A percentile compares a stretch with the other conserved stretches of the same genome.
These are phyloP conservation scores for Jackrogersella multiformis DNA, from an alignment of 495 filamentous ascomycete genomes.

Conservation along the genomic window DNA sequence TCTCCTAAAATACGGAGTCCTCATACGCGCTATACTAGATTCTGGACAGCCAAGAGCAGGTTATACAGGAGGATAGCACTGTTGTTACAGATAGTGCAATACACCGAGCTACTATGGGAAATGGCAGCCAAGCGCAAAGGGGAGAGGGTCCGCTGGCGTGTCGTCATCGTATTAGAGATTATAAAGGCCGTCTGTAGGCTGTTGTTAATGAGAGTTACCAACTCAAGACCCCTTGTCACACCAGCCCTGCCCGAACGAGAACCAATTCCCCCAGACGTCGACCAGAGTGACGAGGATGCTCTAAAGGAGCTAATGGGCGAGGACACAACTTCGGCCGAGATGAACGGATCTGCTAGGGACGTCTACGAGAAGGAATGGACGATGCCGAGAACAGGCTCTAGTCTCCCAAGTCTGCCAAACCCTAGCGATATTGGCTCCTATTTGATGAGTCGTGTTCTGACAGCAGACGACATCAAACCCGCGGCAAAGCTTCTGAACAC, in stretches of 20 bases:
- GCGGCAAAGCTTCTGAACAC: constrained; percentile 81
- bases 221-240: constrained; percentile 81
- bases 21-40: constrained; percentile 89
- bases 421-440: constrained; percentile 83
- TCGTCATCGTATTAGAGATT: constrained; percentile 85
- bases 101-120: constrained; percentile 89
- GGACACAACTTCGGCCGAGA: constrained; percentile 24
- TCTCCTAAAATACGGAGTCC: constrained; percentile 66
- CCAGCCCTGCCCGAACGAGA: constrained; percentile 90
- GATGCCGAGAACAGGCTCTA: constrained; percentile 94
- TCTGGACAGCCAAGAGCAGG: constrained; percentile 79
- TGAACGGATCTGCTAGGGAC: constrained; percentile 31
- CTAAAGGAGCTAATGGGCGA: constrained; percentile 47
- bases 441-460: constrained; percentile 89
- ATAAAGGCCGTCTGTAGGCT: constrained; percentile 89
- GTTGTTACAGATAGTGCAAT: constrained; percentile 86
- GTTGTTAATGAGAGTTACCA: constrained; percentile 83
- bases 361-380: constrained; percentile 71
- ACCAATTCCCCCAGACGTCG: constrained; percentile 64
- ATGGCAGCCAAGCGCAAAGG: constrained; percentile 82
- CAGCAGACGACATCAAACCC: constrained; percentile 94
- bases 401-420: constrained; percentile 81
- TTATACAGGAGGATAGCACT: constrained; percentile 81
- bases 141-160: constrained; percentile 85
- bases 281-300: constrained; percentile 55